Conservation (phyloP, 768 basidiomycete genomes). For the Agrocybe chaxingu region DNA sequence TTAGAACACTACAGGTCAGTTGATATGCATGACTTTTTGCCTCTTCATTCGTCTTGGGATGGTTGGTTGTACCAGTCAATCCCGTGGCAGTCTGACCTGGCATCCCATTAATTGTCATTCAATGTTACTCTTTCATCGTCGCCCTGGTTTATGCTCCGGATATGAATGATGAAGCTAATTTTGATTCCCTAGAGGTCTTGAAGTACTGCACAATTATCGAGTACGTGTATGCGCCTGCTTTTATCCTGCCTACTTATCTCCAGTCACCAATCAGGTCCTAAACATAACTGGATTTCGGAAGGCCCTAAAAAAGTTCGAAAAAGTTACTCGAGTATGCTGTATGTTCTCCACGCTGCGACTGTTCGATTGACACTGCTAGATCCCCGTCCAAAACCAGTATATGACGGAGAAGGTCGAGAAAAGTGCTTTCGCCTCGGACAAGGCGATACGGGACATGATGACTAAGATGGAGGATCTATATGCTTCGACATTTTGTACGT, state of each 20-base stretch:
- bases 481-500: conserved; percentile 72
- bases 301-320: conserved; percentile 83
- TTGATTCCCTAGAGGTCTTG: conserved; percentile 54
- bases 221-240: conserved; percentile 35
- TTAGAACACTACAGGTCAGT: conserved; percentile 77
- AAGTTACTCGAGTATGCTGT: conserved; percentile 57
- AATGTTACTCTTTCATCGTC: neutral
- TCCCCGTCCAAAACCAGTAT: conserved; percentile 71
- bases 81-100: no score
- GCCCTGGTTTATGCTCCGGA: neutral
- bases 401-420: conserved; percentile 76
- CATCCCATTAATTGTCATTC: neutral
- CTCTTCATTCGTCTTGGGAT: neutral
- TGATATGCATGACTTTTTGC: neutral
- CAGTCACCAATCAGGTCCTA: conserved; percentile 47
- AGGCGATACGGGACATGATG: conserved; percentile 62
- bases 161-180: neutral
- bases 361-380: conserved; percentile 32
- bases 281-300: conserved; percentile 91
- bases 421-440: conserved; percentile 63
- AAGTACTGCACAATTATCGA: conserved; percentile 85
- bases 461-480: conserved; percentile 75
- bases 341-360: neutral
- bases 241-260: neutral
- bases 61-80: neutral